Percentiles rank a stretch among this genome's conserved stretches.
Evolutionary conservation across 1,284 basidiomycete genomes (phyloP).

Genomic region (Trichosporon faecale): DNA sequence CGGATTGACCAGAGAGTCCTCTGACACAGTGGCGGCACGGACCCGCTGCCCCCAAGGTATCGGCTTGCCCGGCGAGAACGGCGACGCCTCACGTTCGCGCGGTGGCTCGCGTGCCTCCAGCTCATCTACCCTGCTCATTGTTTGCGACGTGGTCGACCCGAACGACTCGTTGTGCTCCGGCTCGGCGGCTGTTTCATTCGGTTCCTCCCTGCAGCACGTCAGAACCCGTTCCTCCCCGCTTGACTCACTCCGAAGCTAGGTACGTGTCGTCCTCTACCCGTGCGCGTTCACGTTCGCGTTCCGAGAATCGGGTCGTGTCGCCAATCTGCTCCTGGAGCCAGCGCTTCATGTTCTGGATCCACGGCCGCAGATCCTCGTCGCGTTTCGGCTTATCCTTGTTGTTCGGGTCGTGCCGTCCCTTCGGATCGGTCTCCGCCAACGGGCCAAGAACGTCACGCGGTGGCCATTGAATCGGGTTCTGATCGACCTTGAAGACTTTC

Average conservation of each 20-base stretch:
- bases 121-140: background rate
- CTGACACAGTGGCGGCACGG: slow-evolving; percentile 32
- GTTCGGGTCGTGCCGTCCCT: slow-evolving; percentile 5
- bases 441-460: slow-evolving; percentile 22
- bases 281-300: background rate
- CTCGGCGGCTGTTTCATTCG: background rate
- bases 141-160: background rate
- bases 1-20: slow-evolving; percentile 29
- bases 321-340: slow-evolving; percentile 55
- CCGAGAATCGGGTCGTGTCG: slow-evolving; percentile 13
- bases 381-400: slow-evolving; percentile 24
- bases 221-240: slow-evolving; percentile 26
- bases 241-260: slow-evolving; percentile 35
- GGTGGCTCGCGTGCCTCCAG: background rate
- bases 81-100: background rate
- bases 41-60: slow-evolving; percentile 2
- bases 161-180: slow-evolving; percentile 7
- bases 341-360: slow-evolving; percentile 67
- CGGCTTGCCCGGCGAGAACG: background rate
- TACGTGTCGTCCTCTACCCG: slow-evolving; percentile 28
- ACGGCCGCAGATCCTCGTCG: slow-evolving; percentile 63
- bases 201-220: background rate
- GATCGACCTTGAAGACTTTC: slow-evolving; percentile 79
- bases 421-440: slow-evolving; percentile 16
- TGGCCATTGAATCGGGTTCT: slow-evolving; percentile 92